Evolutionary conservation across 2,329 filamentous ascomycete genomes (phyloP), one percentile per base, ranked within the genome.

Genomic region (Exophiala calicioides): DNA sequence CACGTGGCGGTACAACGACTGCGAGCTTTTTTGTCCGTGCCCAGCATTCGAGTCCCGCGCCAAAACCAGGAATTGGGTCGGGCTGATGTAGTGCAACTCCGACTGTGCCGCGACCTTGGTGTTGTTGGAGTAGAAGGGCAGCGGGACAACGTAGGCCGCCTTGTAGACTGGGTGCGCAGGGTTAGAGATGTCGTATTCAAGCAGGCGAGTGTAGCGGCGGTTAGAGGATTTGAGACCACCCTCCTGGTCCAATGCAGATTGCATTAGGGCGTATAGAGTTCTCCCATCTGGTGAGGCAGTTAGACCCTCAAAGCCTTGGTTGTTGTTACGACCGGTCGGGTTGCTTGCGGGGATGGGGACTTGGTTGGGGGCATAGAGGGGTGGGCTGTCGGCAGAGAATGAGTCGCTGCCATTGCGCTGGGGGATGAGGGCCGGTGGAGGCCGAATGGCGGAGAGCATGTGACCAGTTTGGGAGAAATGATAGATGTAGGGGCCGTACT

Each of bases 241-340:
- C 52, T 84, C 79, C 58, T 85, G 80, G 48, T 77, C 74, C 3
- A 80, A 68, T 0, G 84, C 82, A 1, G 79, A 81, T 62, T 90
- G 85, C 16, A 87, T 68, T 46, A 88, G 71, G 1, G 78, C 76
- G 60, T 80, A 88, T 8, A 88, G 69, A 2, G 72, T 79, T 51
- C 79, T 80, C 7, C 83, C 82, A 54, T 85, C 79, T 0, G 75
- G 70, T 3, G 77, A 80, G n/a, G 78, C 65, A 0, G 81, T 84
- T 37, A 89, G 65, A 0, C 81, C 84, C 65, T 89, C 85, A 37
- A 88, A 79, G n/a, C 85, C 85, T 62, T 87, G 84, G 64, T 89
- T 89, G 64, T 89, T 88, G 44, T 76, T 71, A 15, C 85, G 77
- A 9, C 85, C 85, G 1, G 76, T 76, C 1, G 74, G 71, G 0